A percentile compares a stretch with the other conserved stretches of the same genome.
Evolutionary conservation across 768 basidiomycete genomes (phyloP).

Genomic region (Amylocystis lapponica): DNA sequence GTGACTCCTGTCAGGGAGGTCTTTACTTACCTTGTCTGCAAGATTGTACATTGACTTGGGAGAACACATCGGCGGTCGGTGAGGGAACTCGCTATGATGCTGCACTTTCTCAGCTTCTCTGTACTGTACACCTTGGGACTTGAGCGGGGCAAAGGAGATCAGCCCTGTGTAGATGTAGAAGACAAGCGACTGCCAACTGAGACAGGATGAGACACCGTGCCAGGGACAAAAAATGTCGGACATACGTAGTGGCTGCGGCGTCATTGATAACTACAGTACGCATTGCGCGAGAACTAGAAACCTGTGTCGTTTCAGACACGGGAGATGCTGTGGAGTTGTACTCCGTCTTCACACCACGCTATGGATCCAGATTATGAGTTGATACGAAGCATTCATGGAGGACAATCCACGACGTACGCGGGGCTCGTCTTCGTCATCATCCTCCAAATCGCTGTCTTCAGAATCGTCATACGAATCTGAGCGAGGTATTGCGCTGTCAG

Average conservation of each 20-base stretch:
- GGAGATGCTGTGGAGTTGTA: background rate
- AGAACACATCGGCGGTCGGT: background rate
- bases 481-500: background rate
- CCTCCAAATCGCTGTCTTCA: background rate
- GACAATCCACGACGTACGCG: background rate
- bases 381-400: background rate
- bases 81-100: background rate
- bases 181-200: constrained; percentile 1
- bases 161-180: constrained; percentile 1
- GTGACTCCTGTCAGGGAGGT: background rate
- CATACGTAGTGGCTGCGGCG: background rate
- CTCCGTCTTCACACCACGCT: background rate
- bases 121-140: too few relatives aligned
- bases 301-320: background rate
- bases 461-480: background rate
- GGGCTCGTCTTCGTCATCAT: background rate
- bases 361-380: background rate
- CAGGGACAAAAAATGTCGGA: background rate
- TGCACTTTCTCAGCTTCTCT: background rate
- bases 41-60: constrained; percentile 4
- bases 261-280: background rate
- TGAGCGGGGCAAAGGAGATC: constrained; percentile 1
- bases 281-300: background rate
- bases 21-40: background rate
- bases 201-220: background rate